phyloP scores from a whole-genome alignment of 768 basidiomycete species.

The Lyophyllum shimeji region DNA sequence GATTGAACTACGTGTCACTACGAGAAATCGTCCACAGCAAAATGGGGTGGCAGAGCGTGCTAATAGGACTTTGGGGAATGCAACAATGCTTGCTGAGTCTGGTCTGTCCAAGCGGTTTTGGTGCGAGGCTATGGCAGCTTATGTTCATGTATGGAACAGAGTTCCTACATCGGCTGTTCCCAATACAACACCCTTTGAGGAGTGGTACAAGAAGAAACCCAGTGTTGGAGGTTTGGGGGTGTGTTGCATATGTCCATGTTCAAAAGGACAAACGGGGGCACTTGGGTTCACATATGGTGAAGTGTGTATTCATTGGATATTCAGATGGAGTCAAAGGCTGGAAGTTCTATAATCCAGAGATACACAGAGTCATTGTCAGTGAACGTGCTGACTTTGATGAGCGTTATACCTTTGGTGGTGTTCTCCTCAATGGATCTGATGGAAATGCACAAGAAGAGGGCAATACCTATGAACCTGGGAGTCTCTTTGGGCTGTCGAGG shows the following conservation, averaged over 20 bases:
- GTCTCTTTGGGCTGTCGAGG: too few species aligned
- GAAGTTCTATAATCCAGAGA: constrained; percentile 32
- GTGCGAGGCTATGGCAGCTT: not conserved
- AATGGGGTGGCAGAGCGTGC: not conserved
- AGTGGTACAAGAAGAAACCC: constrained; percentile 15
- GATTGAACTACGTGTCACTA: not conserved
- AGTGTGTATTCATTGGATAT: constrained; percentile 40
- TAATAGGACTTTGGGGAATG: not conserved
- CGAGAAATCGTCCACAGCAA: not conserved
- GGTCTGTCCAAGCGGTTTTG: not conserved
- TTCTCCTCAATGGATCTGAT: too few species aligned
- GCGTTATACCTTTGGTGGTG: too few species aligned
- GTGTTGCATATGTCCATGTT: constrained; percentile 36
- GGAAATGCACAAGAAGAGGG: too few species aligned
- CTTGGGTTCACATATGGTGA: constrained; percentile 22
- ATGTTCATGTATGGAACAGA: not conserved
- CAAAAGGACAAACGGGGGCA: constrained; percentile 31
- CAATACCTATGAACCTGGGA: too few species aligned
- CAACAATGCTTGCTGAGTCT: not conserved
- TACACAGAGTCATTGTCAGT: constrained; percentile 25
- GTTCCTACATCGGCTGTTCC: not conserved
- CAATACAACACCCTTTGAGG: not conserved
- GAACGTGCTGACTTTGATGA: constrained; percentile 14
- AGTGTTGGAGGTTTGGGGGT: constrained; percentile 33
- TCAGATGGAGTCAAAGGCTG: constrained; percentile 29